phyloP scores from a whole-genome alignment of 2,329 filamentous ascomycete genomes.

The Fusarium sp. region DNA sequence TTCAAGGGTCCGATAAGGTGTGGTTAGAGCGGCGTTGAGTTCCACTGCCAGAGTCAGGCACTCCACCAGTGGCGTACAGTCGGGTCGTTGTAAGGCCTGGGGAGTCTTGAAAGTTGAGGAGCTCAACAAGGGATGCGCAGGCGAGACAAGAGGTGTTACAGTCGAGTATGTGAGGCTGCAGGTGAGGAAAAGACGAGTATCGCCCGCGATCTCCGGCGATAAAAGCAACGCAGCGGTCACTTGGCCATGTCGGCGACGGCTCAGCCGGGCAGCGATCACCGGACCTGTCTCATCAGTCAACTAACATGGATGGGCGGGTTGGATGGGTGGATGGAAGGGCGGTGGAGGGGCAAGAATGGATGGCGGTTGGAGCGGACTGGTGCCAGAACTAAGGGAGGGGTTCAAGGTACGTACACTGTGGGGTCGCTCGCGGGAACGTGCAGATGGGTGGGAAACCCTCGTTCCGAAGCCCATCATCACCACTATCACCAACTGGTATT shows the following conservation, averaged over 20 bases:
- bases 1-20: conserved; percentile 26
- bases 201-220: conserved; percentile 9
- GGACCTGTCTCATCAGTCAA: conserved; percentile 34
- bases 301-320: conserved; percentile 19
- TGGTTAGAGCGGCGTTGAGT: conserved; percentile 16
- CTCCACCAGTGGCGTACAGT: conserved; percentile 35
- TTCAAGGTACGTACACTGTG: conserved; percentile 27
- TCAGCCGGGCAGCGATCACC: conserved; percentile 45
- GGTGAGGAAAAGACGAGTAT: background rate
- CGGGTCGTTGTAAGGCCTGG: conserved; percentile 2
- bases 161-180: background rate
- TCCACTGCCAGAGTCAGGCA: conserved; percentile 16
- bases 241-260: conserved; percentile 37
- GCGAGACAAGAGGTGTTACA: background rate
- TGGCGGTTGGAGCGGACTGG: conserved; percentile 19
- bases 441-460: background rate
- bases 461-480: background rate
- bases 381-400: conserved; percentile 26
- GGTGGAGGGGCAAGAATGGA: conserved; percentile 38
- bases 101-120: background rate
- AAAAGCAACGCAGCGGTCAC: conserved; percentile 31
- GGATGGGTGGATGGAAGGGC: conserved; percentile 12
- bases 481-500: background rate
- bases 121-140: background rate
- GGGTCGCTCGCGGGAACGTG: background rate